Conservation (phyloP, 805 yeast genomes). For the Hanseniaspora pseudoguilliermondii region DNA sequence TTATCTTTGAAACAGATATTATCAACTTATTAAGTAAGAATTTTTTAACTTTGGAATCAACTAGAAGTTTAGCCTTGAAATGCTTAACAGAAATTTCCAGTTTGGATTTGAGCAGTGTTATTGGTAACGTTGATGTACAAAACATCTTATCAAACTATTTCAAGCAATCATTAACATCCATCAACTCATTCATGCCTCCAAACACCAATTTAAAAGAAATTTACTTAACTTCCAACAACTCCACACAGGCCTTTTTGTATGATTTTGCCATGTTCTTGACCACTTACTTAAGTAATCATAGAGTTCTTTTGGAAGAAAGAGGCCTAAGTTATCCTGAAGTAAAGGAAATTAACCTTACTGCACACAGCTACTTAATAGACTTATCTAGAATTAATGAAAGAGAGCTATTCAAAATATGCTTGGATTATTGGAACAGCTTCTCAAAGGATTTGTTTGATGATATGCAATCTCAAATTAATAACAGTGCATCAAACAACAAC, state of each 20-base stretch:
- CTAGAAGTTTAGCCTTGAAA: constrained; percentile 74
- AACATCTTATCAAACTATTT: constrained; percentile 55
- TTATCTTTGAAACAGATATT: constrained; percentile 76
- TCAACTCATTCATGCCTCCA: constrained; percentile 55
- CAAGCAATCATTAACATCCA: constrained; percentile 56
- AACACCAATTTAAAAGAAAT: constrained; percentile 54
- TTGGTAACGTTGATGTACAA: constrained; percentile 29
- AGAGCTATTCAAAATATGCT: constrained; percentile 86
- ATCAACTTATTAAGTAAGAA: constrained; percentile 59
- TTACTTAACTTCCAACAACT: constrained; percentile 61
- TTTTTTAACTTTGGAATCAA: constrained; percentile 64
- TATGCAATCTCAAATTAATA: constrained; percentile 64
- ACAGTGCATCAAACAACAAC: constrained; percentile 33
- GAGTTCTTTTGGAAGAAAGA: constrained; percentile 44
- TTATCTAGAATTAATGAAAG: constrained; percentile 87
- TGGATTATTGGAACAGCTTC: constrained; percentile 86
- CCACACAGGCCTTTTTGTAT: constrained; percentile 87
- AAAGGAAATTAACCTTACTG: constrained; percentile 39
- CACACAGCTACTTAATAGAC: constrained; percentile 71
- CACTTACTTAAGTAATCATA: constrained; percentile 68
- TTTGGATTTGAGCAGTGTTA: constrained; percentile 27
- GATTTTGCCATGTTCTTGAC: constrained; percentile 88
- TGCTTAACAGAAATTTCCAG: constrained; percentile 85
- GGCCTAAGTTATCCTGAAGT: constrained; percentile 28
- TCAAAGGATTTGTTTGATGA: constrained; percentile 77